Base-by-base conservation (phyloP, 2,329 filamentous ascomycete genomes). In the Venturia nashicola region DNA sequence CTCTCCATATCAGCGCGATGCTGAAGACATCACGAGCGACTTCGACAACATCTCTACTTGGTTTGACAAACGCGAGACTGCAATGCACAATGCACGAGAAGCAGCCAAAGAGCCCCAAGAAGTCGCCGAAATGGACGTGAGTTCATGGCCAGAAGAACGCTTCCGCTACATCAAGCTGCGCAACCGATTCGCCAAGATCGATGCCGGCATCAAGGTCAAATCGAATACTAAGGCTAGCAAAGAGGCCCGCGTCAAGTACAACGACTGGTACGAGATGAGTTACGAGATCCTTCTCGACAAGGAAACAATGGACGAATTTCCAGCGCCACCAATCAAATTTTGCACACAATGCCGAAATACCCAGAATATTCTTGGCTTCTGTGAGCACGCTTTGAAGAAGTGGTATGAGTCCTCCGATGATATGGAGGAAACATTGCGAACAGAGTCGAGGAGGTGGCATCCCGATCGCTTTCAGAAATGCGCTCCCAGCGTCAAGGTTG, bases 61-160 rank as follows among this genome's bases (percentile, higher is more conserved):
- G 39, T 60, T 60, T 27, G 59, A 60, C 27, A 44, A 60, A 20
- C 39, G 42, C 59, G 59, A 60, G 27, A 34, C 11, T 9, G 36
- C 36, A 12, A 44, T 60, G 5, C 36, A 27, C 11, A 43, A 43
- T 16, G 59, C 42, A 42, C 57, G 34, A 40, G 39, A 60, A 27
- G 39, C 39, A n/a, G 39, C n/a, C 42, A 60, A 42, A 44, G 16
- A 40, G 34, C 57, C 36, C n/a, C 12, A 42, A 27, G n/a, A 60
- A 27, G n/a, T 44, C 39, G 8, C 59, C 16, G 42, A 60, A 9
- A 18, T 18, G 32, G 32, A 39, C 20, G 39, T 44, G 16, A 36
- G 42, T 43, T 14, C 23, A 43, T 60, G 59, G 59, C 59, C 59
- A 40, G 59, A 60, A 43, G 59, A 60, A 34, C 59, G 59, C 42